These are phyloP conservation scores for Paracoccidioides lutzii DNA, from an alignment of 2,329 filamentous ascomycete species.

Conservation along the genomic window DNA sequence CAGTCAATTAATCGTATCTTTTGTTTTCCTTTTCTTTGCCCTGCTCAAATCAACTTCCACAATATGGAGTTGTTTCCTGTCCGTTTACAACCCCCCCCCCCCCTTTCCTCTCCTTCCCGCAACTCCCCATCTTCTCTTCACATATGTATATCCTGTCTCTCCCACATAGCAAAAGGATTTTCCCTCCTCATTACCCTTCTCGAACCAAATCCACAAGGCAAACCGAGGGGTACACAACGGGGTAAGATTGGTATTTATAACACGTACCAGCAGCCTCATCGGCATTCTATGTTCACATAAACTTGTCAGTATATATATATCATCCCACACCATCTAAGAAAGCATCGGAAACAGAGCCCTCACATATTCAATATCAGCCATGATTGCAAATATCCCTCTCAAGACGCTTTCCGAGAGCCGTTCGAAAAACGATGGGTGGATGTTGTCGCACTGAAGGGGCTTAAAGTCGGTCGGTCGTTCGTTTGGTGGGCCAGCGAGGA, in stretches of 20 bases:
- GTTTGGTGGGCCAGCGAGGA: conserved; percentile 9
- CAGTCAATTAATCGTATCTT: conserved; percentile 10
- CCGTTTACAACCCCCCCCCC: not conserved
- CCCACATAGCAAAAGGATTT: not conserved
- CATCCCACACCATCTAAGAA: conserved; percentile 10
- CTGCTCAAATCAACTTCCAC: not conserved
- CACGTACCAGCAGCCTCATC: conserved; percentile 78
- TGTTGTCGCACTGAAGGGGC: conserved; percentile 3
- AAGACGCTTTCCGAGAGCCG: conserved; percentile 32
- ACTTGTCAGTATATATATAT: conserved; percentile 21
- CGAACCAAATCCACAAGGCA: not conserved
- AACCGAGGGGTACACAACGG: conserved; percentile 6
- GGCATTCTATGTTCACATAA: conserved; percentile 54
- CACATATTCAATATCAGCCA: conserved; percentile 85
- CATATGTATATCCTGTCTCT: not conserved
- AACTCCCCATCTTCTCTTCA: not conserved
- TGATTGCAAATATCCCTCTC: conserved; percentile 46
- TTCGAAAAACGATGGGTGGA: conserved; percentile 31
- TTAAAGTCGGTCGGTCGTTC: conserved; percentile 6
- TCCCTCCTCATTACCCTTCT: not conserved
- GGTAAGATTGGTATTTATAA: conserved; percentile 10
- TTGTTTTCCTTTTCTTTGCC: conserved; percentile 1
- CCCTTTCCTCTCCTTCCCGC: not conserved
- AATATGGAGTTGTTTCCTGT: not conserved
- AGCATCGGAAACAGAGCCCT: conserved; percentile 31